These are phyloP conservation scores for Scutellaria minor DNA, from an alignment of 257 asterid genomes.

Conservation along the genomic window DNA sequence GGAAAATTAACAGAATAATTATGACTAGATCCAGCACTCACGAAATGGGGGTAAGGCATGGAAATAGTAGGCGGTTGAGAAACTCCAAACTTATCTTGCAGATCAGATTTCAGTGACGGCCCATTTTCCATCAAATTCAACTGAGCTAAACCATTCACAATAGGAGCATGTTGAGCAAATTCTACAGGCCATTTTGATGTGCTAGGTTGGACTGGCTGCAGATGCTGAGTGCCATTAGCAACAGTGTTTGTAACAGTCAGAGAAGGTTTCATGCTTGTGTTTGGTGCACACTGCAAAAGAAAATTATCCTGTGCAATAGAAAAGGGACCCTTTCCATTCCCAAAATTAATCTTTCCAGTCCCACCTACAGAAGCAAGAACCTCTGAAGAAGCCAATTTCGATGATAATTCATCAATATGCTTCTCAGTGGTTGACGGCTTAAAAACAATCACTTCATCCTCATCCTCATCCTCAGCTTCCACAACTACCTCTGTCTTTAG, in stretches of 20 bases:
- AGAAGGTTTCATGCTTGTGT: slow-evolving; percentile 44
- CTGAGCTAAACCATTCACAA: slow-evolving; percentile 57
- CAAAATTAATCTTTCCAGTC: slow-evolving; percentile 42
- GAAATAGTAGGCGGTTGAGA: slow-evolving; percentile 57
- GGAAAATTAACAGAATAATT: slow-evolving; percentile 45
- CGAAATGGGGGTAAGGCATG: slow-evolving; percentile 53
- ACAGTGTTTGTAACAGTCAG: slow-evolving; percentile 27
- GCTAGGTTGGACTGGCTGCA: slow-evolving; percentile 52
- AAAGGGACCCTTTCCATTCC: slow-evolving; percentile 43
- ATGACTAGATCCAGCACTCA: slow-evolving; percentile 42
- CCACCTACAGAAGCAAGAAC: slow-evolving; percentile 42
- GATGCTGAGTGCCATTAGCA: slow-evolving; percentile 51
- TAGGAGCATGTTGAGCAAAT: slow-evolving; percentile 49
- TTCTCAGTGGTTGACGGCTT: slow-evolving; percentile 76
- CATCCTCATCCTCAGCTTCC: slow-evolving; percentile 83
- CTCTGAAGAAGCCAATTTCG: slow-evolving; percentile 41
- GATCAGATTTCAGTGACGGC: slow-evolving; percentile 42
- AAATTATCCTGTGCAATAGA: slow-evolving; percentile 52
- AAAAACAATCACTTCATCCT: slow-evolving; percentile 91
- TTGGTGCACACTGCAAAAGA: slow-evolving; percentile 45
- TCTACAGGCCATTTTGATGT: slow-evolving; percentile 59
- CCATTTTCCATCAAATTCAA: slow-evolving; percentile 65
- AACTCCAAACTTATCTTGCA: slow-evolving; percentile 55
- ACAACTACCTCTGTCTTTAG: slow-evolving; percentile 43
- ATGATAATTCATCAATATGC: slow-evolving; percentile 49